These are phyloP conservation scores for Takakia lepidozioides DNA, from an alignment of 225 moss, liverwort and hornwort species.

Conservation along the genomic window DNA sequence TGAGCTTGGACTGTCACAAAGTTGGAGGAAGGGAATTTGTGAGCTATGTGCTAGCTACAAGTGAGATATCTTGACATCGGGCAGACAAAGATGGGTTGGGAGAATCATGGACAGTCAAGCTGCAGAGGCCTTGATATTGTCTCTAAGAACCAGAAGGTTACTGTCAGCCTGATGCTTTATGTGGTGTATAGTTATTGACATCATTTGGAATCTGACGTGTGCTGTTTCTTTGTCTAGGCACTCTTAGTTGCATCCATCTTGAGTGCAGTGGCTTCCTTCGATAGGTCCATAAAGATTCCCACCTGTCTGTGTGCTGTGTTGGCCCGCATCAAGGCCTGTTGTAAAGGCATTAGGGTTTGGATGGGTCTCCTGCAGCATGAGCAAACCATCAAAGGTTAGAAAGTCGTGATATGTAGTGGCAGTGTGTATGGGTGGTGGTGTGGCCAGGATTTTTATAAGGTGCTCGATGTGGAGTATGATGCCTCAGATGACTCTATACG, in stretches of 20 bases:
- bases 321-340: background rate
- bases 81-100: constrained; percentile 60
- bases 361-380: background rate
- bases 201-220: background rate
- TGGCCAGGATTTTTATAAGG: constrained; percentile 79
- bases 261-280: too few species aligned
- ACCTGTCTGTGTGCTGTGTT: background rate
- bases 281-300: background rate
- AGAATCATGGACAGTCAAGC: constrained; percentile 21
- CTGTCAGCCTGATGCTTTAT: background rate
- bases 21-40: too few species aligned
- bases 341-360: background rate
- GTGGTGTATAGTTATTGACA: background rate
- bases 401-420: background rate
- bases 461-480: constrained; percentile 88
- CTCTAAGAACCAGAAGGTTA: constrained; percentile 29
- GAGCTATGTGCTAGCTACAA: too few species aligned
- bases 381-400: background rate
- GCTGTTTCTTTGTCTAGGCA: background rate
- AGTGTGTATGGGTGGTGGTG: background rate
- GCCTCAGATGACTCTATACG: constrained; percentile 85
- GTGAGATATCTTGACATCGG: too few species aligned
- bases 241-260: background rate
- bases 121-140: constrained; percentile 26
- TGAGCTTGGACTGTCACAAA: too few species aligned